A percentile compares a stretch with the other conserved stretches of the same genome.
phyloP scores from a whole-genome alignment of 225 moss, liverwort and hornwort species.

The Physcomitrium patens region DNA sequence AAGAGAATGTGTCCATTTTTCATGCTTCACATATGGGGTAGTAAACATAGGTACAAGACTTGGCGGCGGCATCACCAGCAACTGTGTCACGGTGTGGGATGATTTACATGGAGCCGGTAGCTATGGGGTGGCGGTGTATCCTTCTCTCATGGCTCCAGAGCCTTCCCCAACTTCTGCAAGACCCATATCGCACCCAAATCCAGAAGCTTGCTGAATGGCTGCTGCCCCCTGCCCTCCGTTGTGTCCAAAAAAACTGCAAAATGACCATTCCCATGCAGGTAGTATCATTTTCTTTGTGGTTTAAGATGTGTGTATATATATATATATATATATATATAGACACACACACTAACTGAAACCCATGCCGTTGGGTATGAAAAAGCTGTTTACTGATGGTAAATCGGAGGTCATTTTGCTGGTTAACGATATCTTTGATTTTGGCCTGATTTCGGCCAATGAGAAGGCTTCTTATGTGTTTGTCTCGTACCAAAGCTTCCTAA shows the following conservation, averaged over 20 bases:
- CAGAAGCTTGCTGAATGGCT: conserved; percentile 87
- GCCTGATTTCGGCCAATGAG: no score
- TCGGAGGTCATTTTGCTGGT: no score
- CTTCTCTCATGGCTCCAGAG: conserved; percentile 78
- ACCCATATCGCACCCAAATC: conserved; percentile 61
- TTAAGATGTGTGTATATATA: no score
- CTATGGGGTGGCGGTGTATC: conserved; percentile 85
- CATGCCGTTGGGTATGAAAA: no score
- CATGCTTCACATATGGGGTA: background rate
- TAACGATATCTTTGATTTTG: no score
- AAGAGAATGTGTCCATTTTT: background rate
- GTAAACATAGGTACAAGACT: conserved; percentile 69
- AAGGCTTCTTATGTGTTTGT: no score
- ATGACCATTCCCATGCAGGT: conserved; percentile 86
- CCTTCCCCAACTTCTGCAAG: conserved; percentile 69
- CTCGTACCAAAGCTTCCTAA: no score
- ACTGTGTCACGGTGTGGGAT: conserved; percentile 91
- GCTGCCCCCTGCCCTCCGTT: conserved; percentile 77
- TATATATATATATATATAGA: no score
- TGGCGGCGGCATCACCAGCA: conserved; percentile 86
- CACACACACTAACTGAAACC: no score
- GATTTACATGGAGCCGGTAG: conserved; percentile 84
- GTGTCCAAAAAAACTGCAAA: conserved; percentile 85
- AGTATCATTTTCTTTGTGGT: no score
- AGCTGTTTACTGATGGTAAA: no score